Evolutionary conservation across 2,329 filamentous ascomycete genomes (phyloP), one percentile per base, ranked within the genome.

Genomic region (Botrytis pseudocinerea): DNA sequence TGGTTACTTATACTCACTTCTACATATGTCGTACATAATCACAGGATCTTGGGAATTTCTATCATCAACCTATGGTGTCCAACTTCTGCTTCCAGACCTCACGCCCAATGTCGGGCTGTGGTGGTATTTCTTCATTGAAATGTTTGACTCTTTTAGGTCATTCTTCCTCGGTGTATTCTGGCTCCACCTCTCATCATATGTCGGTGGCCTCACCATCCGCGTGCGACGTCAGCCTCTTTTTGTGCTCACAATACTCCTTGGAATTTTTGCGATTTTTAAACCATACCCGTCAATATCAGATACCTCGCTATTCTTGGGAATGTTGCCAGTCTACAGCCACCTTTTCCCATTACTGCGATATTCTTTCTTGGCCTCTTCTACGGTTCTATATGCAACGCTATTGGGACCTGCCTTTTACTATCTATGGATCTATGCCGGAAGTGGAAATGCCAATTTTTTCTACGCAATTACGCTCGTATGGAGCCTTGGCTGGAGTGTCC

Each of bases 121-220:
- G 96, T 99, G 96, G 96, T 99, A 99, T 83, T 99, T 99, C 84
- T 98, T 99, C 81, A 97, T 97, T 77, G 95, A 99, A 81, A 99
- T 99, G 90, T 99, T 99, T 82, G 96, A 99, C 83, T 95, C 95
- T 1, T 99, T 99, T 87, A 89, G 96, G 57, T 91, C 92, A 78
- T 99, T 99, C 86, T 99, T 98, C 86, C 88, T 99, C 4, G 96
- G 93, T 71, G 95, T 99, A 66, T 99, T 99, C 84, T 98, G 97
- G 94, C 88, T 99, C 74, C 96, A 99, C 81, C 89, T 98, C 73
- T 90, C 92, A 0, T 92, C 93, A 57, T 99, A 99, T 82, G 93
- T 97, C 51, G 92, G 92, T 25, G 95, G 93, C 0, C 85, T 99
- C 60, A 94, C 92, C 20, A 87, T 98, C 72, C 92, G 95, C 73